Percentiles rank a stretch among this genome's conserved stretches.
Conservation (phyloP, 768 basidiomycete species). For the Macrolepiota albuminosa region DNA sequence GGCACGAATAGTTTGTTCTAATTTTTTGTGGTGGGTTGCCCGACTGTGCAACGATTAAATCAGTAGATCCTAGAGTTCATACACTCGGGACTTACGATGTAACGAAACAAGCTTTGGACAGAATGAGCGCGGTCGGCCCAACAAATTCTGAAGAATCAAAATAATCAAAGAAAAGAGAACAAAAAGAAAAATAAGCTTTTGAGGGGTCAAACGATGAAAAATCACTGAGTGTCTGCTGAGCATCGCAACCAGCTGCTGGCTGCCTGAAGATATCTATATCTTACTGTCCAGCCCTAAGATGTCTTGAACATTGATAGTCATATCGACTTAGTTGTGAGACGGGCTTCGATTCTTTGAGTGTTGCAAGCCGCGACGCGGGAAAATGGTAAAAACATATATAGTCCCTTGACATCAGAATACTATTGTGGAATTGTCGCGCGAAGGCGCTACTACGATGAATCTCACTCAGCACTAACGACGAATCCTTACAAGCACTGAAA, state of each 20-base stretch:
- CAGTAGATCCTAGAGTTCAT: not conserved
- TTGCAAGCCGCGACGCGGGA: not conserved
- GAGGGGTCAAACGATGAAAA: too few species aligned
- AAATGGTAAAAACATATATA: not conserved
- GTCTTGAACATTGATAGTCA: too few species aligned
- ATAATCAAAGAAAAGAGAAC: too few species aligned
- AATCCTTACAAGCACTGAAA: constrained; percentile 6
- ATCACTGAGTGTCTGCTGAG: too few species aligned
- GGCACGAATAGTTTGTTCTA: not conserved
- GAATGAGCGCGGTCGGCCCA: not conserved
- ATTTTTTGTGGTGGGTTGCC: too few species aligned
- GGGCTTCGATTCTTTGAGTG: too few species aligned
- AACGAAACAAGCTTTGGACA: not conserved
- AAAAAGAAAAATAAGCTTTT: too few species aligned
- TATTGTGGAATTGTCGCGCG: not conserved
- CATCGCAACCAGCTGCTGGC: too few species aligned
- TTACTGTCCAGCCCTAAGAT: too few species aligned
- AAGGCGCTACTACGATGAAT: not conserved
- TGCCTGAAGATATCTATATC: too few species aligned
- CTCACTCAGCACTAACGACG: not conserved
- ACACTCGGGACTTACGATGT: not conserved
- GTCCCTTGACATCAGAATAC: not conserved
- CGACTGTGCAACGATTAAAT: not conserved
- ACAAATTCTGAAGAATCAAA: too few species aligned
- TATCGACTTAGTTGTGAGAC: too few species aligned